phyloP scores from a whole-genome alignment of 179 eudicot genomes.

The Carnegiea gigantea region DNA sequence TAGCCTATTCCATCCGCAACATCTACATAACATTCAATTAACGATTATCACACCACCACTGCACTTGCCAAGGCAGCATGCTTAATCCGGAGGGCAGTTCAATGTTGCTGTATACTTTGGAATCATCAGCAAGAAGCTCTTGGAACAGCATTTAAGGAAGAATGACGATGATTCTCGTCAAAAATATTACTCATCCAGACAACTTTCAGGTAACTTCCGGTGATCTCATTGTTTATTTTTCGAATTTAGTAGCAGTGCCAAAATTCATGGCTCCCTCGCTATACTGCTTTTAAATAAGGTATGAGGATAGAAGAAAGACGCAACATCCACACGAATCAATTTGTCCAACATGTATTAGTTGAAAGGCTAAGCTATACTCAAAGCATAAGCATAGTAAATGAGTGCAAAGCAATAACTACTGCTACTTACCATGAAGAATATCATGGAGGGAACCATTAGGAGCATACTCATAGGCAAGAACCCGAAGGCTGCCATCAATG shows the following conservation, averaged over 20 bases:
- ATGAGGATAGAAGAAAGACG: not conserved
- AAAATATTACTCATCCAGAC: not conserved
- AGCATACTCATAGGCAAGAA: constrained; percentile 78
- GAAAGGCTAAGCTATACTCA: not conserved
- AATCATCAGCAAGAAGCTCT: no score
- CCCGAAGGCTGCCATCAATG: constrained; percentile 72
- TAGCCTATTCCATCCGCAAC: not conserved
- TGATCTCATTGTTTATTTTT: not conserved
- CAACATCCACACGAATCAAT: not conserved
- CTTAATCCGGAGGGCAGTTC: not conserved
- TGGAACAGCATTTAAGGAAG: no score
- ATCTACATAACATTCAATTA: not conserved
- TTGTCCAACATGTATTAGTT: not conserved
- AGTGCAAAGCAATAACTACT: not conserved
- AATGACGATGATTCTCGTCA: no score
- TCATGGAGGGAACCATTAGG: constrained; percentile 83
- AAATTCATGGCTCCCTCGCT: not conserved
- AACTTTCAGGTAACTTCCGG: not conserved
- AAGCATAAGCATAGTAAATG: not conserved
- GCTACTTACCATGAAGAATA: constrained; percentile 72
- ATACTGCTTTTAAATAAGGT: not conserved
- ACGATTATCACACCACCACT: not conserved
- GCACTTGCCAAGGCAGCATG: not conserved
- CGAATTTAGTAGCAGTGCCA: no score
- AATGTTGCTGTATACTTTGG: no score